Percentiles rank a stretch among this genome's conserved stretches.
Evolutionary conservation across 2,329 filamentous ascomycete genomes (phyloP).

Genomic region (Trichoderma arundinaceum): DNA sequence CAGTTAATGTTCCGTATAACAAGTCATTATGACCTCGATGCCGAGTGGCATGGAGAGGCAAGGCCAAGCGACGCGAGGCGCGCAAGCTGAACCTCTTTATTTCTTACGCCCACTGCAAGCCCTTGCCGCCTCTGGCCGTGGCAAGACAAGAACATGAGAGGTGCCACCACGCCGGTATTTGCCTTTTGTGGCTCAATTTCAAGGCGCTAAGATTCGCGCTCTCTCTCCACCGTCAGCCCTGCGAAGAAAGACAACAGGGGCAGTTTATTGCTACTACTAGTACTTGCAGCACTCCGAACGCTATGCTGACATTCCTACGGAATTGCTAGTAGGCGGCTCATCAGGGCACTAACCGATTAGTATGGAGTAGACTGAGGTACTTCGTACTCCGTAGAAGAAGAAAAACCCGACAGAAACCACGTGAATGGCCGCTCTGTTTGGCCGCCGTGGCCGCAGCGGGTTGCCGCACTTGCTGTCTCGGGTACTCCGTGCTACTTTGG

Average conservation of each 20-base stretch:
- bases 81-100: constrained; percentile 18
- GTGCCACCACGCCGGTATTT: not conserved
- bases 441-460: constrained; percentile 12
- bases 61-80: constrained; percentile 14
- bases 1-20: not conserved
- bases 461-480: constrained; percentile 8
- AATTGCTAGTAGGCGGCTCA: no score
- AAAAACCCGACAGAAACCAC: not conserved
- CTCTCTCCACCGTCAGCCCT: constrained; percentile 3
- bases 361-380: not conserved
- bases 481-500: constrained; percentile 10
- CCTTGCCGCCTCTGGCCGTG: not conserved
- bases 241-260: not conserved
- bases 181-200: constrained; percentile 7
- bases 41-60: not conserved
- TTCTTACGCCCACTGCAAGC: not conserved
- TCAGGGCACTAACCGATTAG: no score
- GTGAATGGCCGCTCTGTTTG: constrained; percentile 5
- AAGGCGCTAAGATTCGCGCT: constrained; percentile 12
- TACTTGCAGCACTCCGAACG: no score
- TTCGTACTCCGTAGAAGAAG: not conserved
- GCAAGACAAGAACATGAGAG: not conserved
- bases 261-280: no score
- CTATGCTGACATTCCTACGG: no score
- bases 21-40: constrained; percentile 5